Base-by-base conservation (phyloP, 805 yeast genomes). In the Brettanomyces naardenensis region DNA sequence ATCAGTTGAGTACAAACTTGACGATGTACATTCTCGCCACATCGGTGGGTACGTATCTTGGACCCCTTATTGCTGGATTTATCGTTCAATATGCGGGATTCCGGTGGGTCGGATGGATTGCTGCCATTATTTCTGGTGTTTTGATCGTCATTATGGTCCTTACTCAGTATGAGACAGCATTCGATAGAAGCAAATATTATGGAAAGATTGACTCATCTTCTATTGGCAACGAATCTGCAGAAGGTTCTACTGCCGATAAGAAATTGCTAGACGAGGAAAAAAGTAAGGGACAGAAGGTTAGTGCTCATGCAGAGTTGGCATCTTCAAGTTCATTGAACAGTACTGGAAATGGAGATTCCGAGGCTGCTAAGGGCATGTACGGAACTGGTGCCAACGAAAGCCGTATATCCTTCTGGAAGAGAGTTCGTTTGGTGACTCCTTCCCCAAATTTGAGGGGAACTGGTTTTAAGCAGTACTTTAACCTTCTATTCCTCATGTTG, bases 21-120 rank as follows among this genome's bases (percentile, higher is more conserved):
- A 84, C 92, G 0, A 65, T 78, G 13, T 86, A 84, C 59, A 83
- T 82, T 44, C 52, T 83, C 60, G 78, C 85, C 19, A 78, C 87
- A 4, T 77, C 88, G 25, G 71, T 78, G 11, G 90, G 92, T 38
- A 80, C 89, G 2, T 84, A 78, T 53, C 60, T 84, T 42, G 90
- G 92, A 2, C 94, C 95, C 2, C 60, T 85, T 37, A 69, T 82
- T 45, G 89, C 87, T 15, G 88, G 87, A n/a, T 75, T 78, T 48
- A 74, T 82, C 45, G 71, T 78, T 6, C 68, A 73, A 32, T 60
- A 69, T 32, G 65, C 71, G 20, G 69, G 75, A n/a, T 85, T 83
- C 62, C 66, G 82, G 49, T 85, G 94, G 94, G 85, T 82, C 5
- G 87, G 88, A 25, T 78, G 78, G 71, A 52, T 68, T 45, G 78